Percentiles rank a stretch among this genome's conserved stretches.
These are phyloP conservation scores for Wickerhamiella azyma DNA, from an alignment of 805 yeast species.

Conservation along the genomic window DNA sequence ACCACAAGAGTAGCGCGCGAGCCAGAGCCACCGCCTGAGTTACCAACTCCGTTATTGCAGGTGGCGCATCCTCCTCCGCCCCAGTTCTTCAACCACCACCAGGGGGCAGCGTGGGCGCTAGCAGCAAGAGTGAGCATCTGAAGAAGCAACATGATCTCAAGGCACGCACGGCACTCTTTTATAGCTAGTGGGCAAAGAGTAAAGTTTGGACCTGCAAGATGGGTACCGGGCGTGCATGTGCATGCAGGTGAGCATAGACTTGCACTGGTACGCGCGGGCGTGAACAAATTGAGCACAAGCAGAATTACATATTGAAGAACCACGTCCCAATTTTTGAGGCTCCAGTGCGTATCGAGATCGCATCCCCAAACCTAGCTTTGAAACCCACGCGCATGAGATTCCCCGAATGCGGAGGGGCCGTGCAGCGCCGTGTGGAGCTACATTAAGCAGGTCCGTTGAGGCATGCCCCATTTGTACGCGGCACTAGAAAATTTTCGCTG, in stretches of 20 bases:
- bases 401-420: neutral
- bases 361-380: neutral
- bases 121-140: neutral
- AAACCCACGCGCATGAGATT: neutral
- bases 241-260: neutral
- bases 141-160: neutral
- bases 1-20: constrained; percentile 1
- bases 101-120: constrained; percentile 1
- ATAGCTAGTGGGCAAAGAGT: neutral
- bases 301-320: too few species aligned
- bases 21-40: neutral
- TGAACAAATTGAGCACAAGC: too few species aligned
- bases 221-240: neutral
- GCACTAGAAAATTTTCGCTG: too few species aligned
- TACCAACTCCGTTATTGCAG: neutral
- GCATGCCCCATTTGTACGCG: too few species aligned
- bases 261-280: too few species aligned
- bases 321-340: too few species aligned
- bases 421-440: neutral
- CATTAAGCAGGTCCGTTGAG: too few species aligned
- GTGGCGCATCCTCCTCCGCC: neutral
- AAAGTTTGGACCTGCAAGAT: neutral
- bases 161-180: neutral
- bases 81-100: constrained; percentile 2
- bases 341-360: neutral